phyloP scores from a whole-genome alignment of 1,284 basidiomycete genomes.

The Rhodotorula glutinis region DNA sequence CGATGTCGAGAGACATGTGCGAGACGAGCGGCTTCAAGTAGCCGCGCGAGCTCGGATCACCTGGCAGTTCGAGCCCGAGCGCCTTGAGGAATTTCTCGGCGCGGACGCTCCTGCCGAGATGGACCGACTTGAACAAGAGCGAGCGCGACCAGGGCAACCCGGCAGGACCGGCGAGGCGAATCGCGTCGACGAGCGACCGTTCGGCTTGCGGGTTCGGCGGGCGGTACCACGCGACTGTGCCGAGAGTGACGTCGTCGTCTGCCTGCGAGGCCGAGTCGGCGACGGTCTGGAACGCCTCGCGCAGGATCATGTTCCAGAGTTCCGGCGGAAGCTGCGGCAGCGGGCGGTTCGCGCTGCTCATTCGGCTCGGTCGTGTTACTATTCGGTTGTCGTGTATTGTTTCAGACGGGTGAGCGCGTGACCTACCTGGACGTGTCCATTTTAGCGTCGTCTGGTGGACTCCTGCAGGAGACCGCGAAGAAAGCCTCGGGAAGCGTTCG shows the following conservation, averaged over 20 bases:
- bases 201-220: neutral
- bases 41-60: neutral
- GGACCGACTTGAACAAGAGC: neutral
- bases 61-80: neutral
- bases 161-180: neutral
- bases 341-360: neutral
- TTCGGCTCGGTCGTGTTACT: no score
- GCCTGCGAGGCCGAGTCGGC: no score
- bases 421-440: no score
- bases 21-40: neutral
- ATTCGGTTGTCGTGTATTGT: neutral
- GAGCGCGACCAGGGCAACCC: slow-evolving; percentile 3
- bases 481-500: no score
- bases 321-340: slow-evolving; percentile 6
- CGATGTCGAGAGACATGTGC: slow-evolving; percentile 1
- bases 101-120: neutral
- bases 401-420: neutral
- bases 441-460: no score
- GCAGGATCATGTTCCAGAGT: slow-evolving; percentile 9
- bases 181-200: neutral
- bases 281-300: neutral
- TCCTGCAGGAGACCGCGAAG: no score
- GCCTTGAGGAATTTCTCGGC: neutral
- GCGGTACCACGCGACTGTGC: slow-evolving; percentile 1
- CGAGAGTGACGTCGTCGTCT: neutral